Conservation (phyloP, 805 yeast species). For the Candida fluviatilis region DNA sequence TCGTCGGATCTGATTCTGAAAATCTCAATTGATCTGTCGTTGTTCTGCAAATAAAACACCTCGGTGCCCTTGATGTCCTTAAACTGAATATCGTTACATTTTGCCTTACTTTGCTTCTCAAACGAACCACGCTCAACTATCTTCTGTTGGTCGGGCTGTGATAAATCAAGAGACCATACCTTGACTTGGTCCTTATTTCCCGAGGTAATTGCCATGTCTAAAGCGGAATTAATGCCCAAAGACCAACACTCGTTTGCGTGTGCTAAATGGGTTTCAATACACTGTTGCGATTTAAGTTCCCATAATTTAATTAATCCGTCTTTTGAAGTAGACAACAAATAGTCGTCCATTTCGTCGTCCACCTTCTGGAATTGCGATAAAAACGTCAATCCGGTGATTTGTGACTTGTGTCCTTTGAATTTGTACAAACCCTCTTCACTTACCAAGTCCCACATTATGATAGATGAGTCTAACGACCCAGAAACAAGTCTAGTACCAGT, state of each 20-base stretch:
- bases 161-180: conserved; percentile 71
- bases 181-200: conserved; percentile 81
- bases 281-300: conserved; percentile 87
- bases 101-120: conserved; percentile 71
- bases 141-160: conserved; percentile 47
- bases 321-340: conserved; percentile 72
- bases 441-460: conserved; percentile 93
- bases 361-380: conserved; percentile 25
- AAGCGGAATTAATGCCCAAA: conserved; percentile 46
- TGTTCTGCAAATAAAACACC: conserved; percentile 68
- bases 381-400: conserved; percentile 71
- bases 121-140: conserved; percentile 54
- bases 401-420: conserved; percentile 84
- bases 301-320: conserved; percentile 91
- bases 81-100: conserved; percentile 62
- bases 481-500: conserved; percentile 83
- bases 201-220: conserved; percentile 55
- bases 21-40: conserved; percentile 76
- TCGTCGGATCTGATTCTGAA: conserved; percentile 72
- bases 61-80: conserved; percentile 32
- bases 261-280: conserved; percentile 92
- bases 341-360: conserved; percentile 60
- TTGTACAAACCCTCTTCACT: conserved; percentile 87
- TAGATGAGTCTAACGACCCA: conserved; percentile 80
- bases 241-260: conserved; percentile 95